Evolutionary conservation across 1,284 basidiomycete genomes (phyloP).

Genomic region (Leccinum huronense): DNA sequence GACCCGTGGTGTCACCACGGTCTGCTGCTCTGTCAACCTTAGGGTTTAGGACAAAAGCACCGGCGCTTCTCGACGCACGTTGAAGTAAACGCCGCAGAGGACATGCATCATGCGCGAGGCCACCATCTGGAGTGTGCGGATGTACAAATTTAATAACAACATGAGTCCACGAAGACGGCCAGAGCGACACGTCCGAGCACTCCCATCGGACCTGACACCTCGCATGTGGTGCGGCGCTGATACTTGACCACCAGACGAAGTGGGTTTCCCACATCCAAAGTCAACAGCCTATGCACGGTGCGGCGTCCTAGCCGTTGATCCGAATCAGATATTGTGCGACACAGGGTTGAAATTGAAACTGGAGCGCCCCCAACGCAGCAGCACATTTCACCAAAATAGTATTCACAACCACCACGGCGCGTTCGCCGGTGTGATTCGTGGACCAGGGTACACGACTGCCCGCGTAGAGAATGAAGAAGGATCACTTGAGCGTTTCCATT

Average conservation of each 20-base stretch:
- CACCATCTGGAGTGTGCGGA: constrained; percentile 5
- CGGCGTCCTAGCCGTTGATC: not conserved
- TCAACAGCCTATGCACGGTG: not conserved
- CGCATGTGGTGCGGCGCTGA: constrained; percentile 3
- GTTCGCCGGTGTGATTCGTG: not conserved
- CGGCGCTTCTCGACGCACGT: constrained; percentile 19
- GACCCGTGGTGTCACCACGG: not conserved
- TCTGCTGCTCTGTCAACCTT: constrained; percentile 9
- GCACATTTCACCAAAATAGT: not conserved
- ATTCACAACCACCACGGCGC: not conserved
- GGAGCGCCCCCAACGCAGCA: not conserved
- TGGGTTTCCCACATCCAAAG: constrained; percentile 9
- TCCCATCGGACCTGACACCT: not conserved
- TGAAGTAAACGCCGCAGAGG: constrained; percentile 14
- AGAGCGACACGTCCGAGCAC: not conserved
- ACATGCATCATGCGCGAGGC: constrained; percentile 29
- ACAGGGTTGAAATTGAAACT: not conserved
- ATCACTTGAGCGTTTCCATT: not conserved
- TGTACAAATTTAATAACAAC: constrained; percentile 1
- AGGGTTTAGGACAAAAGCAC: constrained; percentile 15
- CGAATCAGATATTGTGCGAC: not conserved
- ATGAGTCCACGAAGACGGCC: constrained; percentile 2
- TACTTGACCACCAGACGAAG: constrained; percentile 20
- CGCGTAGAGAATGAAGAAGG: not conserved
- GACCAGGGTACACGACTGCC: not conserved